Percentiles rank a stretch among this genome's conserved stretches.
Conservation (phyloP, 1,284 basidiomycete genomes). For the Ceratobasidium sp. region DNA sequence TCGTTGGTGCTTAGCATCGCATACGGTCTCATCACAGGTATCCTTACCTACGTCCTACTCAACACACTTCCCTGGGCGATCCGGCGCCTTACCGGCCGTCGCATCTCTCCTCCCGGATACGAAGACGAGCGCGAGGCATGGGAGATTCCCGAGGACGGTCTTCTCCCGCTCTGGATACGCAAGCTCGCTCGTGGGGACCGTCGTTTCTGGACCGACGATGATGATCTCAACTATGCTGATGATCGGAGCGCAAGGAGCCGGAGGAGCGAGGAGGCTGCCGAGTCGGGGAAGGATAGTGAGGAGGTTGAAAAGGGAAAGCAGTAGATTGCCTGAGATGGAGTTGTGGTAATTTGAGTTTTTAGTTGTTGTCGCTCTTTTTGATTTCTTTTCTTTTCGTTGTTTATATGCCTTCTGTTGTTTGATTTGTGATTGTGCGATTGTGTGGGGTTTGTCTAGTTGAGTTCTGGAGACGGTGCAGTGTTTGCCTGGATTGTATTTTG, state of each 20-base stretch:
- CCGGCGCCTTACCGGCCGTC: conserved; percentile 68
- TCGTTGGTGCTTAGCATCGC: conserved; percentile 73
- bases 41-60: conserved; percentile 77
- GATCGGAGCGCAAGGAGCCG: conserved; percentile 20
- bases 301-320: conserved; percentile 30
- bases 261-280: conserved; percentile 6
- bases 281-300: conserved; percentile 32
- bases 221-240: not conserved
- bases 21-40: conserved; percentile 84
- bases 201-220: conserved; percentile 53
- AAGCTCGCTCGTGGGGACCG: conserved; percentile 54
- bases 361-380: conserved; percentile 14
- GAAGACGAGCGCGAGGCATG: conserved; percentile 72
- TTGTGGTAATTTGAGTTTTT: conserved; percentile 2
- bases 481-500: not conserved
- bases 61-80: conserved; percentile 78
- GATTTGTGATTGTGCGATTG: not conserved
- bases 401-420: conserved; percentile 11
- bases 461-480: not conserved
- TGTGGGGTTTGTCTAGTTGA: not conserved
- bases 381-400: not conserved
- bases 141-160: conserved; percentile 75
- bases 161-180: conserved; percentile 79
- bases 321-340: not conserved
- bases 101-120: conserved; percentile 74